These are phyloP conservation scores for Thraustotheca clavata DNA, from an alignment of 352 stramenopile species.

Conservation along the genomic window DNA sequence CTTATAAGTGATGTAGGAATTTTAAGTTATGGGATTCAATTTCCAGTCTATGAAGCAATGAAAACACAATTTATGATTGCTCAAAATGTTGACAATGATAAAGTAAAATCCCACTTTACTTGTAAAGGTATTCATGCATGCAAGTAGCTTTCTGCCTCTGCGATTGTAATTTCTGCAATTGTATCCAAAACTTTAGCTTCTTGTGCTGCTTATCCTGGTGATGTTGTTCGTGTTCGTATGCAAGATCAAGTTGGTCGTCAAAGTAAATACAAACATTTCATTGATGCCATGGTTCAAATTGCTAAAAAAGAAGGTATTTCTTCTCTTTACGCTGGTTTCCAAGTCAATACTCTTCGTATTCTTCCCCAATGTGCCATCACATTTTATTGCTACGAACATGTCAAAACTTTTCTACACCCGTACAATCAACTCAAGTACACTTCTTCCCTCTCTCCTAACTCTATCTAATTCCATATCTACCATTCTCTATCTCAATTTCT, in stretches of 20 bases:
- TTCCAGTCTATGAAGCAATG: conserved; percentile 13
- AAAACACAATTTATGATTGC: not conserved
- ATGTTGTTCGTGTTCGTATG: conserved; percentile 16
- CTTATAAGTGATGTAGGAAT: conserved; percentile 4
- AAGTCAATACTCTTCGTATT: conserved; percentile 14
- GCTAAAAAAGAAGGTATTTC: conserved; percentile 7
- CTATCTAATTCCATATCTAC: too few relatives aligned
- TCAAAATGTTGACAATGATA: not conserved
- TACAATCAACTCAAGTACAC: not conserved
- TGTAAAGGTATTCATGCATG: not conserved
- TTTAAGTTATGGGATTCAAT: conserved; percentile 19
- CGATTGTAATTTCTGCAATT: conserved; percentile 7
- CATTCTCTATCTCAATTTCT: too few relatives aligned
- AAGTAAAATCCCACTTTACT: conserved; percentile 6
- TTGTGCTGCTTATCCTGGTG: conserved; percentile 8
- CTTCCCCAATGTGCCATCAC: conserved; percentile 16
- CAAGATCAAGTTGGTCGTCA: conserved; percentile 7
- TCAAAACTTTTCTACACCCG: not conserved
- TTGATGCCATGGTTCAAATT: conserved; percentile 17
- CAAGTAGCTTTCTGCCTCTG: conserved; percentile 6
- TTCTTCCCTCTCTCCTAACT: too few relatives aligned
- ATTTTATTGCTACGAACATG: conserved; percentile 15
- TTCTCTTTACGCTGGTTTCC: conserved; percentile 12
- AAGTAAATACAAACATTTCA: conserved; percentile 18
- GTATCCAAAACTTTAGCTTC: conserved; percentile 14